Base-by-base conservation (phyloP, 2,329 filamentous ascomycete genomes). In the Ascochyta viciae-villosae region DNA sequence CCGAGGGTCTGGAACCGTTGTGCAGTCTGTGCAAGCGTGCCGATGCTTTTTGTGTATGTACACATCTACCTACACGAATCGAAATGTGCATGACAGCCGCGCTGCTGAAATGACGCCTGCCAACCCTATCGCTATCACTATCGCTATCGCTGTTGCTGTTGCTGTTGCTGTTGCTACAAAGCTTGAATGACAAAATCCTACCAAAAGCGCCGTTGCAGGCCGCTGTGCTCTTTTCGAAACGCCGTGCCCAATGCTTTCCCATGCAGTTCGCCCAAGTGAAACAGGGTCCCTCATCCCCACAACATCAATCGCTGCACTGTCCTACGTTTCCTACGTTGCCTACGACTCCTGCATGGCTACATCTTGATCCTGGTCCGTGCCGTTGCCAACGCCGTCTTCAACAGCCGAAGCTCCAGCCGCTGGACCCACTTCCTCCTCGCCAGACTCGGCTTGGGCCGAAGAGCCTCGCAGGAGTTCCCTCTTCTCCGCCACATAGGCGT, bases 271-370 rank as follows among this genome's bases (percentile, higher is more conserved):
- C 62, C 62, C 61, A 60, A 62, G 58, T 24, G 48, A 63, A 61
- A 39, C 53, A 42, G 23, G 31, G 58, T 54, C 46, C 56, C 40
- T 50, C 55, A 37, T 38, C 43, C 50, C 39, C 42, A 37, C 49
- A 42, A 35, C 51, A 46, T 47, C 43, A 56, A 34, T 55, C 45
- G 41, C 41, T 45, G 16, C 26, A 27, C 33, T 29, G 39, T 24
- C 44, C 35, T 23, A 27, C 40, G 5, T n/a, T 41, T 41, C 40
- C 62, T 58, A 27, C 40, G 8, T n/a, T 42, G 39, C 40, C 62
- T 58, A 69, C 44, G 60, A 64, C 39, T 71, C 70, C 57, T 68
- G 57, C 73, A 75, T 75, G 38, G 73, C 67, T 33, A 72, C 63
- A 46, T 74, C 73, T 31, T 66, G 53, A 37, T 66, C 65, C 43